These are phyloP conservation scores for Populus euphratica DNA, from an alignment of 345 rosid genomes.

Conservation along the genomic window DNA sequence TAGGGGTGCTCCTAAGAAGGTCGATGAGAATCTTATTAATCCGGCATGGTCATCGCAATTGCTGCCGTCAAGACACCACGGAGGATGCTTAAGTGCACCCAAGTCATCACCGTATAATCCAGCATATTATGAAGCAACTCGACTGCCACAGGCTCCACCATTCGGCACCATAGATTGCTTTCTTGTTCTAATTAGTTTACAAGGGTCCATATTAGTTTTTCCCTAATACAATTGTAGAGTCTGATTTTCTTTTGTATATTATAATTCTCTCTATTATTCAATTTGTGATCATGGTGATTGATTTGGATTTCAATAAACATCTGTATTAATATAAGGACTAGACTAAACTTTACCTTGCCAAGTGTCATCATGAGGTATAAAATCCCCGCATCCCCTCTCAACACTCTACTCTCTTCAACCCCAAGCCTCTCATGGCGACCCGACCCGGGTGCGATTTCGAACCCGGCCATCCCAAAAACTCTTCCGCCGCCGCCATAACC, in stretches of 20 bases:
- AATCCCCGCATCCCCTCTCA: background rate
- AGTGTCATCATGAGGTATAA: background rate
- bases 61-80: background rate
- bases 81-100: background rate
- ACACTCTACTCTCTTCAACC: background rate
- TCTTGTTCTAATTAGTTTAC: too few relatives aligned
- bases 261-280: too few relatives aligned
- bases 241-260: too few relatives aligned
- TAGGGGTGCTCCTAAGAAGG: background rate
- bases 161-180: background rate
- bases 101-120: background rate
- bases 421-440: slow-evolving; percentile 1
- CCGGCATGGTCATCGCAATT: background rate
- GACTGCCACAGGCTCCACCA: background rate
- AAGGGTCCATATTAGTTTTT: too few relatives aligned
- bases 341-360: background rate
- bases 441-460: slow-evolving; percentile 1
- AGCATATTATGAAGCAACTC: too few relatives aligned
- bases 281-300: too few relatives aligned
- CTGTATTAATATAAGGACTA: background rate
- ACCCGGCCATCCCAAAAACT: background rate
- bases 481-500: background rate
- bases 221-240: too few relatives aligned
- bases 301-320: too few relatives aligned
- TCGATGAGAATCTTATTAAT: background rate